Percentiles rank a stretch among this genome's conserved stretches.
Evolutionary conservation across 805 yeast genomes (phyloP).

Genomic region (Yamadazyma sp.): DNA sequence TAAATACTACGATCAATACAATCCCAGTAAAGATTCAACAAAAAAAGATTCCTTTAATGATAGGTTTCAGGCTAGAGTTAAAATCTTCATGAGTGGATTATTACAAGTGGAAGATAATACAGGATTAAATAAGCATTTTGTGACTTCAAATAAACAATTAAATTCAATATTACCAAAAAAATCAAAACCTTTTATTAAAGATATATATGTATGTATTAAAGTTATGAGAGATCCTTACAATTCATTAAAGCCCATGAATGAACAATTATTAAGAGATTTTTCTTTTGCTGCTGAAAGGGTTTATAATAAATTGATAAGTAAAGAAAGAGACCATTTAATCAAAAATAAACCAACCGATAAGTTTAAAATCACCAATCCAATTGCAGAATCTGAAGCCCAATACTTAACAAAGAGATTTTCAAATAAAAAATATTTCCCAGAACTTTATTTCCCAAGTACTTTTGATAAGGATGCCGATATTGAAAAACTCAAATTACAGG

Average conservation of each 20-base stretch:
- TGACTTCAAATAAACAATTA: constrained; percentile 24
- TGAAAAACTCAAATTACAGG: constrained; percentile 20
- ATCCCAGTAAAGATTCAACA: constrained; percentile 26
- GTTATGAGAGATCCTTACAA: constrained; percentile 35
- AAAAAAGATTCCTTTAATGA: constrained; percentile 40
- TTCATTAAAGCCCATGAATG: constrained; percentile 21
- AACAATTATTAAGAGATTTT: constrained; percentile 17
- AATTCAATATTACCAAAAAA: constrained; percentile 20
- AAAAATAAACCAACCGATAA: constrained; percentile 3
- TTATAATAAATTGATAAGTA: constrained; percentile 25
- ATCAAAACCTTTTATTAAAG: constrained; percentile 24
- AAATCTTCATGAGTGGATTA: constrained; percentile 30
- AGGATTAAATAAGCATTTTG: constrained; percentile 40
- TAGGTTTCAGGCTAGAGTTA: constrained; percentile 32
- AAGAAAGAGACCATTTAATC: constrained; percentile 19
- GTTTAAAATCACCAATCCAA: constrained; percentile 9
- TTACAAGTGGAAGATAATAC: constrained; percentile 42
- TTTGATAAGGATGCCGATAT: constrained; percentile 20
- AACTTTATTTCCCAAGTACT: constrained; percentile 31
- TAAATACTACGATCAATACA: constrained; percentile 17
- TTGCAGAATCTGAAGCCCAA: constrained; percentile 13
- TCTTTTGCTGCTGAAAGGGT: constrained; percentile 26
- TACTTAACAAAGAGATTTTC: constrained; percentile 18
- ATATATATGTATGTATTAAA: constrained; percentile 27
- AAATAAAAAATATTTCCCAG: constrained; percentile 29